These are phyloP conservation scores for Myrmaecium sp. DNA, from an alignment of 2,329 filamentous ascomycete species.

Conservation along the genomic window DNA sequence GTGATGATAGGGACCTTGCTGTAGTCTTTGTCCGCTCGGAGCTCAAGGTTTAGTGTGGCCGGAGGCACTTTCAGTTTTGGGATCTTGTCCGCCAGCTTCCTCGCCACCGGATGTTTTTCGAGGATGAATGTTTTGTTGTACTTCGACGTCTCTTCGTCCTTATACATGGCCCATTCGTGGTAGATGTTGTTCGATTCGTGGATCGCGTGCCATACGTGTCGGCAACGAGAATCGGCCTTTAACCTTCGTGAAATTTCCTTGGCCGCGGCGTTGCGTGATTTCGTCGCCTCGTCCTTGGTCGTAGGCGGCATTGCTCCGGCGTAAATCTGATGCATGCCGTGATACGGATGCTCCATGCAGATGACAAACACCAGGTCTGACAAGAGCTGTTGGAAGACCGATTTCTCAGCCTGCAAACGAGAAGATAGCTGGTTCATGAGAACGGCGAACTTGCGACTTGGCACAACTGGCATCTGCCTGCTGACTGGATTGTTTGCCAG, in stretches of 20 bases:
- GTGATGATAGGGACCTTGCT: conserved; percentile 55
- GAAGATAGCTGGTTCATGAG: conserved; percentile 95
- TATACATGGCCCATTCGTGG: conserved; percentile 45
- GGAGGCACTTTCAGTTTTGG: conserved; percentile 59
- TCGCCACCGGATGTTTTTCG: conserved; percentile 46
- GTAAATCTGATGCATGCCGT: conserved; percentile 95
- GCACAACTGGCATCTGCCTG: conserved; percentile 53
- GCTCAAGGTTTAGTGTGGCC: conserved; percentile 69
- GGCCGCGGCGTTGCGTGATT: conserved; percentile 59
- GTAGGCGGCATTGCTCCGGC: conserved; percentile 49
- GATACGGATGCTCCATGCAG: conserved; percentile 84
- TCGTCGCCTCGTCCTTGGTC: conserved; percentile 55
- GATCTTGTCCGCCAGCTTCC: conserved; percentile 45
- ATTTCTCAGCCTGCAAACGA: conserved; percentile 56
- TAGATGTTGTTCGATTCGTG: conserved; percentile 56
- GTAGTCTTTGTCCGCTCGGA: conserved; percentile 61
- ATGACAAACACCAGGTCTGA: conserved; percentile 62
- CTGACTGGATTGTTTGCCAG: conserved; percentile 63
- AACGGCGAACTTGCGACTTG: conserved; percentile 79
- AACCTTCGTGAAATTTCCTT: conserved; percentile 48
- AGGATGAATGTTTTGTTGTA: conserved; percentile 46
- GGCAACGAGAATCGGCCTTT: conserved; percentile 31
- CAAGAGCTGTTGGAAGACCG: conserved; percentile 60
- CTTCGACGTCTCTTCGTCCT: conserved; percentile 48
- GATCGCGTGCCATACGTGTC: conserved; percentile 51